phyloP scores from a whole-genome alignment of 768 basidiomycete genomes.

The Boletus insuetus region DNA sequence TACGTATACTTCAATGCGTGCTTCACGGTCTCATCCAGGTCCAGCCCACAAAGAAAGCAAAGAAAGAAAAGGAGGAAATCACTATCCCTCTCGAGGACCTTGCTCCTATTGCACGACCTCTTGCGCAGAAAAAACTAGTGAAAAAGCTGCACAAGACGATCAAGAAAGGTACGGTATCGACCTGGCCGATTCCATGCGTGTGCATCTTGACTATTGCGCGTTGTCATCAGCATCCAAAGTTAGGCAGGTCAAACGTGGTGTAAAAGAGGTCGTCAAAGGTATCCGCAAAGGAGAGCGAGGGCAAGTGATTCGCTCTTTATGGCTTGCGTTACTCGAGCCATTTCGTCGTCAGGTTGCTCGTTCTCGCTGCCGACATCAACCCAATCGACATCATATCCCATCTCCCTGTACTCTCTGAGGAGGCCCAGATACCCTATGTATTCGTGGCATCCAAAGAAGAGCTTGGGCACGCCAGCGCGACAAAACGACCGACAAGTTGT shows the following conservation, averaged over 20 bases:
- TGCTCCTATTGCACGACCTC: constrained; percentile 90
- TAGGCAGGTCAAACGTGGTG: constrained; percentile 94
- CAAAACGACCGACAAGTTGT: constrained; percentile 97
- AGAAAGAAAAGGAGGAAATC: constrained; percentile 60
- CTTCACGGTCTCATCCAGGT: constrained; percentile 14
- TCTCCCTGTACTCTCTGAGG: constrained; percentile 91
- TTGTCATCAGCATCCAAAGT: constrained; percentile 75
- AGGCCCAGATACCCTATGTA: constrained; percentile 86
- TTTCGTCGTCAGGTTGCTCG: constrained; percentile 57
- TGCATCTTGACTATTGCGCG: background rate
- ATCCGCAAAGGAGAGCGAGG: constrained; percentile 98
- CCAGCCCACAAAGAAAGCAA: constrained; percentile 54
- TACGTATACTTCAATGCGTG: constrained; percentile 31
- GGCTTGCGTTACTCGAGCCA: constrained; percentile 3
- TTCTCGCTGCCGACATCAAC: constrained; percentile 96
- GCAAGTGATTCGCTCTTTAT: constrained; percentile 41
- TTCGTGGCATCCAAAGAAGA: constrained; percentile 93
- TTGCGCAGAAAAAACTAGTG: constrained; percentile 89
- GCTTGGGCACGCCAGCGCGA: constrained; percentile 91
- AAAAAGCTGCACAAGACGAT: constrained; percentile 96
- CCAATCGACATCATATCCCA: constrained; percentile 99
- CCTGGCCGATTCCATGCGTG: background rate
- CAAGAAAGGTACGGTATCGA: constrained; percentile 66
- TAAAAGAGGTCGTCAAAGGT: constrained; percentile 98
- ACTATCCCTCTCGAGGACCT: constrained; percentile 75